Evolutionary conservation across 2,329 filamentous ascomycete genomes (phyloP), one percentile per base, ranked within the genome.

Genomic region (Aureobasidium sp.): DNA sequence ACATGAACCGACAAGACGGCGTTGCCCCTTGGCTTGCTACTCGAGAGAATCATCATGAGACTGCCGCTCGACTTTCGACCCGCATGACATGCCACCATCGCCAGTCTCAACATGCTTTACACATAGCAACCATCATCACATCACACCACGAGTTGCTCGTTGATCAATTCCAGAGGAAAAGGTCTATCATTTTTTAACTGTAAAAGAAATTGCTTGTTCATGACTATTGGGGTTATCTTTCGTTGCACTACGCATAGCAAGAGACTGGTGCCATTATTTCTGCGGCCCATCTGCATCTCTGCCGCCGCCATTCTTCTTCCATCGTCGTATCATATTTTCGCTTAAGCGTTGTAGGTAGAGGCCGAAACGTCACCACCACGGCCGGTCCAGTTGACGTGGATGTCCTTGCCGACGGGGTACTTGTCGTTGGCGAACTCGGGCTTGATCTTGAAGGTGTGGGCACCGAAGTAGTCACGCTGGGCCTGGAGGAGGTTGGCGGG

Each of bases 351-450:
- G 85, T 99, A 99, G 70, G 92, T 97, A 58, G 92, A 96, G 72
- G 94, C 94, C 70, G 91, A 96, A 68, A 99, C 89, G 76, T 97
- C 94, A 74, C 94, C 94, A 75, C 94, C 94, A 77, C 94, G 89
- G 72, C 94, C 94, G 70, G 94, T 99, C 94, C 94, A 99, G 90
- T 99, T 99, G 78, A 97, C 91, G 85, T 99, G 94, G 75, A 93
- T 94, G 78, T 97, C 86, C 81, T 91, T 81, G 77, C 87, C 91
- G 70, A 83, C 85, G 68, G 87, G 88, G 82, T 95, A 96, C 80
- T 91, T 74, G 58, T 72, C 70, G 70, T 65, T 81, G 67, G 78
- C 79, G 68, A 68, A 75, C 70, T 81, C 77, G 48, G 79, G 78
- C 78, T 81, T 81, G 75, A 81, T 76, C 68, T 76, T 74, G 79